phyloP scores from a whole-genome alignment of 306 rosid species.

The Quillaja saponaria region DNA sequence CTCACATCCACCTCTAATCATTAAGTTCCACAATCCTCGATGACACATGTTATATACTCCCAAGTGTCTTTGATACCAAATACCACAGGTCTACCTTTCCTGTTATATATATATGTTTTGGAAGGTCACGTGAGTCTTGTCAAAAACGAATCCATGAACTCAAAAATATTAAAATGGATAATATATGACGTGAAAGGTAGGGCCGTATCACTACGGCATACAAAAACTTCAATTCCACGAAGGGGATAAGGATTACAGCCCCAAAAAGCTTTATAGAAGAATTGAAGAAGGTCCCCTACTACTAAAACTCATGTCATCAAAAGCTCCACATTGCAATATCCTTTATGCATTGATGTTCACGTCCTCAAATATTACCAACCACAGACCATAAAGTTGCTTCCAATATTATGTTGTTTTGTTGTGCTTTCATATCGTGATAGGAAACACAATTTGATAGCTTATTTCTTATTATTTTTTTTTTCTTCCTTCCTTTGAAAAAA shows the following conservation, averaged over 20 bases:
- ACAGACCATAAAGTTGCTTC: constrained; percentile 62
- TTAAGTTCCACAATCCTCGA: no score
- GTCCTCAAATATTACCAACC: constrained; percentile 61
- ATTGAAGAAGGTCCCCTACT: constrained; percentile 62
- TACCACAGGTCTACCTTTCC: no score
- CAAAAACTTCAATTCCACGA: constrained; percentile 46
- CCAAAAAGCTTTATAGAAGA: constrained; percentile 38
- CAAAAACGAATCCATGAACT: no score
- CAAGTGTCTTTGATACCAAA: no score
- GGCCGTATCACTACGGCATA: not conserved
- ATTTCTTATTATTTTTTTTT: constrained; percentile 9
- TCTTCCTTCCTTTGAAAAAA: constrained; percentile 19
- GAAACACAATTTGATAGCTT: constrained; percentile 26
- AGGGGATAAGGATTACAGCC: constrained; percentile 45
- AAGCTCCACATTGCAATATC: constrained; percentile 54
- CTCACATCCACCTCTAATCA: no score
- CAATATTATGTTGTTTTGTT: constrained; percentile 50
- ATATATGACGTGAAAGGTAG: constrained; percentile 26
- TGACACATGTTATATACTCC: no score
- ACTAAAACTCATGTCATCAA: constrained; percentile 34
- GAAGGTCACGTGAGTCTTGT: no score
- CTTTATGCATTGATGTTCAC: constrained; percentile 61
- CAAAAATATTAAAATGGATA: not conserved
- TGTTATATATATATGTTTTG: no score
- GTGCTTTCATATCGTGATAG: constrained; percentile 46